Evolutionary conservation across 768 basidiomycete species (phyloP).

Genomic region (Mycena floridula): DNA sequence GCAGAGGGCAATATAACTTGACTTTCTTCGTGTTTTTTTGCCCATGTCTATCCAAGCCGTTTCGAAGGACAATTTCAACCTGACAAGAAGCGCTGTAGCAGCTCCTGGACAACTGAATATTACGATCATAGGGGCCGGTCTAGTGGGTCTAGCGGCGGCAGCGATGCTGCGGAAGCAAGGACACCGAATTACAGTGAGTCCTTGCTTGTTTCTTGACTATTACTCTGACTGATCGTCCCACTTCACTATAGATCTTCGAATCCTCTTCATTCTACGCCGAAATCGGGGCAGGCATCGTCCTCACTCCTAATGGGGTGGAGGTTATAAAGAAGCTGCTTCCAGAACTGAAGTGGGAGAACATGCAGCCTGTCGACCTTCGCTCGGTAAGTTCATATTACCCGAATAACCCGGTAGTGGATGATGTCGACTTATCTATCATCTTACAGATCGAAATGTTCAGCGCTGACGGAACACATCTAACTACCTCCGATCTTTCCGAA

Average conservation of each 20-base stretch:
- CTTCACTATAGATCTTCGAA: conserved; percentile 11
- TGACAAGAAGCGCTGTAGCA: background rate
- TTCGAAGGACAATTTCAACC: background rate
- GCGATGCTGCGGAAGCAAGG: background rate
- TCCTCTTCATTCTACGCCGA: conserved; percentile 7
- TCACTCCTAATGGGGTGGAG: conserved; percentile 4
- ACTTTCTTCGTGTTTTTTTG: background rate
- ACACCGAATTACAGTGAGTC: background rate
- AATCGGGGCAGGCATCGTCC: conserved; percentile 6
- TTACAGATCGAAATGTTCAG: too few species aligned
- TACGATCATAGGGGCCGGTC: background rate
- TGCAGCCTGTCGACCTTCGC: background rate
- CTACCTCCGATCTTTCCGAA: background rate
- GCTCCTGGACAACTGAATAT: background rate
- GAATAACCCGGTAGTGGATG: background rate
- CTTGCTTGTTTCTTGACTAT: background rate
- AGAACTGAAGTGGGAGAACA: background rate
- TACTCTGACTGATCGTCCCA: background rate
- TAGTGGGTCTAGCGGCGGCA: background rate
- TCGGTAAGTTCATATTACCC: background rate
- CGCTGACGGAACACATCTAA: background rate
- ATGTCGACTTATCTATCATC: too few species aligned
- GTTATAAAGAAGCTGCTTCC: conserved; percentile 1
- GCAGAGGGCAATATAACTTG: background rate
- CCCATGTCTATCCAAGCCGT: background rate